Conservation (phyloP, 2,329 filamentous ascomycete genomes). For the Incumbomyces lentus region DNA sequence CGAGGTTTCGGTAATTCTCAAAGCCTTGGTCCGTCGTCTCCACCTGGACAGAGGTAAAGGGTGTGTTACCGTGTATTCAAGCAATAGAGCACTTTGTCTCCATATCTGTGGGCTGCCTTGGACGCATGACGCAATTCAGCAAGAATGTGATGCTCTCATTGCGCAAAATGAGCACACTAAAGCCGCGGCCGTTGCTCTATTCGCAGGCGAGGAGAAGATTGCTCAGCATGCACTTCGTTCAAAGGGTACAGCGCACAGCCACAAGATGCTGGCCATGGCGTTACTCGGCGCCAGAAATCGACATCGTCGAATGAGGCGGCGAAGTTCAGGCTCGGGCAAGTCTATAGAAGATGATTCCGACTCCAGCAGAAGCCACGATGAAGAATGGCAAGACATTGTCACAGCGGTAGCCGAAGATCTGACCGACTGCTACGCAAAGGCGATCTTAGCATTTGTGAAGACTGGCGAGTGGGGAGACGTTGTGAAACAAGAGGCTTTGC, state of each 20-base stretch:
- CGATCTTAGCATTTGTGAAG: constrained; percentile 50
- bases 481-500: constrained; percentile 46
- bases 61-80: constrained; percentile 41
- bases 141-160: constrained; percentile 41
- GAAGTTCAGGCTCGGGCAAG: background rate
- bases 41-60: constrained; percentile 43
- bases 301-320: background rate
- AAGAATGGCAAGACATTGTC: constrained; percentile 52
- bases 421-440: constrained; percentile 51
- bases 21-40: constrained; percentile 41
- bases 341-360: constrained; percentile 8
- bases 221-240: constrained; percentile 47
- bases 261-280: constrained; percentile 46
- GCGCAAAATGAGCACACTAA: constrained; percentile 48
- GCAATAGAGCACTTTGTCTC: constrained; percentile 51
- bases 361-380: constrained; percentile 35
- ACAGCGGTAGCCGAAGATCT: constrained; percentile 53
- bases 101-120: constrained; percentile 50
- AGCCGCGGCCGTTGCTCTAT: constrained; percentile 52
- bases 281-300: constrained; percentile 35
- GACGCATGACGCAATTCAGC: constrained; percentile 39
- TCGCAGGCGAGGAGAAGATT: constrained; percentile 49
- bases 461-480: constrained; percentile 51
- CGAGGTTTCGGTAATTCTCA: constrained; percentile 31
- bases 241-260: constrained; percentile 43